phyloP scores from a whole-genome alignment of 148 eudicot genomes.

The Camellia granthamiana region DNA sequence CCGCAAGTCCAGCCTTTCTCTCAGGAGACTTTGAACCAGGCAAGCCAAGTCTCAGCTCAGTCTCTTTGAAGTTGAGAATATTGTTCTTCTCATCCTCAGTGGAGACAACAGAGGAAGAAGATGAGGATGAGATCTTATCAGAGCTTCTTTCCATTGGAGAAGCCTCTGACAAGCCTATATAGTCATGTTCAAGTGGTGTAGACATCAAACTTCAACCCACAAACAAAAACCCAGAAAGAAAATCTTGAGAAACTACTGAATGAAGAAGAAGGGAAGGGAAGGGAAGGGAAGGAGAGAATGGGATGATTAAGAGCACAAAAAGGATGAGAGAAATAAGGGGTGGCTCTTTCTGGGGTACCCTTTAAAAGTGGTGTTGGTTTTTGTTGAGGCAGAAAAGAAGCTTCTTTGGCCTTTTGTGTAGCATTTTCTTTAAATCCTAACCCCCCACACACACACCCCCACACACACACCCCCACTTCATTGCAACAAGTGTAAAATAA shows the following conservation, averaged over 20 bases:
- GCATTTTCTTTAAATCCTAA: slow-evolving; percentile 1
- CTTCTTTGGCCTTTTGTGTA: slow-evolving; percentile 36
- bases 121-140: slow-evolving; percentile 24
- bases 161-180: slow-evolving; percentile 60
- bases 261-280: not conserved
- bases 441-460: too few relatives aligned
- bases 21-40: slow-evolving; percentile 56
- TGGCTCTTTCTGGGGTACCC: slow-evolving; percentile 5
- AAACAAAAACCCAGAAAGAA: not conserved
- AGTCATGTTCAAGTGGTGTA: slow-evolving; percentile 55
- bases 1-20: slow-evolving; percentile 16
- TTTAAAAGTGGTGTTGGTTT: slow-evolving; percentile 8
- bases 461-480: not conserved
- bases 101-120: slow-evolving; percentile 12
- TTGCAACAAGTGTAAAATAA: slow-evolving; percentile 6
- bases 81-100: slow-evolving; percentile 25
- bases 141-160: slow-evolving; percentile 44
- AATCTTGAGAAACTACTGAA: slow-evolving; percentile 12
- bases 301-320: not conserved
- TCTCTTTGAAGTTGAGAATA: slow-evolving; percentile 42
- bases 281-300: not conserved
- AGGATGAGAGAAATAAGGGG: not conserved
- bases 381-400: slow-evolving; percentile 40
- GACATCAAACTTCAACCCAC: slow-evolving; percentile 39
- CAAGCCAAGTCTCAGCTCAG: slow-evolving; percentile 56